Evolutionary conservation across 768 basidiomycete species (phyloP).

Genomic region (Piloderma croceum): DNA sequence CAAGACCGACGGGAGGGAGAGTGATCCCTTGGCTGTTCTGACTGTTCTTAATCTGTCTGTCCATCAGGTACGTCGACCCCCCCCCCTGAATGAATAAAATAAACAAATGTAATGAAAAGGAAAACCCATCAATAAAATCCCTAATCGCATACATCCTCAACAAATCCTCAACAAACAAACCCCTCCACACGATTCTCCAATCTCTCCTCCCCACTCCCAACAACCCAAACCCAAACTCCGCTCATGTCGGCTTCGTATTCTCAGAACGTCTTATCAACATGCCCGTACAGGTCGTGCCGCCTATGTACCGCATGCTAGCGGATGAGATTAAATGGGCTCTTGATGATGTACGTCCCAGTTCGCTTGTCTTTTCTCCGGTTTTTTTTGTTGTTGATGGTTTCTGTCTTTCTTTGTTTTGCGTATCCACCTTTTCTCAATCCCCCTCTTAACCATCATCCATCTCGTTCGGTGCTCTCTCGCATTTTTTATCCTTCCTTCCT

Average conservation of each 20-base stretch:
- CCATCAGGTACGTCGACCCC: constrained; percentile 45
- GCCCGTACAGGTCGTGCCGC: constrained; percentile 88
- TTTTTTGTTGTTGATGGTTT: neutral
- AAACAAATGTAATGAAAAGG: constrained; percentile 35
- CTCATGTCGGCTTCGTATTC: constrained; percentile 75
- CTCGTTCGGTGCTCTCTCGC: too few relatives aligned
- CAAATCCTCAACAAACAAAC: constrained; percentile 45
- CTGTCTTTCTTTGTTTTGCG: constrained; percentile 15
- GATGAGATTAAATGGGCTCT: constrained; percentile 77
- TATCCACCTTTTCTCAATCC: neutral
- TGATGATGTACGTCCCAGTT: constrained; percentile 47
- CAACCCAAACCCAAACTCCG: too few relatives aligned
- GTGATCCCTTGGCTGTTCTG: constrained; percentile 86
- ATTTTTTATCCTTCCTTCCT: too few relatives aligned
- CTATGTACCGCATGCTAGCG: constrained; percentile 84
- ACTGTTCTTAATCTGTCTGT: constrained; percentile 76
- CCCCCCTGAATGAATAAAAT: neutral
- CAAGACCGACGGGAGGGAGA: constrained; percentile 85
- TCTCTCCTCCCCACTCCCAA: constrained; percentile 45
- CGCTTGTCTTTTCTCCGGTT: constrained; percentile 1
- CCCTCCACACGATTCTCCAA: constrained; percentile 50
- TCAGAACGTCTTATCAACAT: constrained; percentile 91
- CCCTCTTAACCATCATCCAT: neutral
- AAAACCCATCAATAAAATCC: constrained; percentile 64
- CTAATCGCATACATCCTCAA: constrained; percentile 65